Evolutionary conservation across 2,329 filamentous ascomycete genomes (phyloP), one percentile per base, ranked within the genome.

Genomic region (Exophiala calicioides): DNA sequence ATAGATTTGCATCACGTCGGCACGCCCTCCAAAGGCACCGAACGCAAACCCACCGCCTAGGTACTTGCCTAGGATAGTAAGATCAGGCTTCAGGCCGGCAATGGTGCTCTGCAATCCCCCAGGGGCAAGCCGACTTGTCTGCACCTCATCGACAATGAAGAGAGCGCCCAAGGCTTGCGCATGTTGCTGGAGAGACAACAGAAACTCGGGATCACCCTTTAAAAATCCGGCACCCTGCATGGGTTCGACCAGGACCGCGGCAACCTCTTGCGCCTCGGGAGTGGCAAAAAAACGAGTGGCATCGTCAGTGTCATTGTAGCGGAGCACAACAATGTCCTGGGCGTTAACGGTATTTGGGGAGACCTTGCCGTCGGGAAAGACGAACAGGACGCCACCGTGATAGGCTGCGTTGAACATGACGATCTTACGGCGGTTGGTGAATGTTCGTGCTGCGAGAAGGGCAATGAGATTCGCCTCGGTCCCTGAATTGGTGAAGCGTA

Each of bases 401-500:
- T 91, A 2, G 94, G 94, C 62, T 75, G 96, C 2, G 71, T 80
- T 6, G 88, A 95, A 67, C 88, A 95, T 61, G 75, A 81, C 52
- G 82, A 78, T 58, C 70, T 95, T 4, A 94, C 95, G 63, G 78
- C 71, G 70, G 2, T 30, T 19, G 0, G 70, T 75, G 34, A 68
- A 79, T 13, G 65, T 66, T 7, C 75, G 70, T 0, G 80, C 81
- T 1, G 71, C 73, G 3, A 73, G 74, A 1, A 85, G 60, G 2
- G 81, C 81, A 58, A 81, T 76, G 3, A 80, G 68, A 39, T 80
- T 84, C 3, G 81, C 80, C 61, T 85, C 82, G 0, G 82, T 86
- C 2, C 82, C 82, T 0, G 79, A 82, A 62, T 84, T 85, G 23
- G 76, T 74, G 62, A 85, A 84, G 1, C 82, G 71, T 3, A 84